Evolutionary conservation across 108 stramenopile genomes (phyloP).

Genomic region (Cyclotella sp.): DNA sequence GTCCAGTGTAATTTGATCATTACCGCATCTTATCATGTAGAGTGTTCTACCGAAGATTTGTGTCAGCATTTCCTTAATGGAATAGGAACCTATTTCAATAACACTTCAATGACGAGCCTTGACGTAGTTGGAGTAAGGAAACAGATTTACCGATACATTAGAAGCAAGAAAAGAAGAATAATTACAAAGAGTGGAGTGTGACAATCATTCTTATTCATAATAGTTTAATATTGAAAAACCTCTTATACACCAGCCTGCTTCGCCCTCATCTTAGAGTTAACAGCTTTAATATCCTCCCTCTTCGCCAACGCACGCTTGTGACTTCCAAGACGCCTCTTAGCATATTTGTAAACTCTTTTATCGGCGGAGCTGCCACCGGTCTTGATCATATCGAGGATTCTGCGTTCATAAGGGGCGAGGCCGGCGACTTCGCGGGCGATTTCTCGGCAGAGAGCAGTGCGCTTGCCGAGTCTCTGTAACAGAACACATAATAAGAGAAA

Average conservation of each 20-base stretch:
- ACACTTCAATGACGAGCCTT: no score
- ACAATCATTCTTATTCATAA: background rate
- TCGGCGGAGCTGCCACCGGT: constrained; percentile 96
- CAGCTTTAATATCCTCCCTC: constrained; percentile 98
- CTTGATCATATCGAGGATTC: constrained; percentile 99
- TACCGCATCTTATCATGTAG: no score
- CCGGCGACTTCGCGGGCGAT: constrained; percentile 98
- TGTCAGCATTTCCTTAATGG: no score
- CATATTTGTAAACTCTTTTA: constrained; percentile 99
- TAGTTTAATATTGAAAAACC: background rate
- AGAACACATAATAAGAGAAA: background rate
- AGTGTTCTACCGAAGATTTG: no score
- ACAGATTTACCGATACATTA: no score
- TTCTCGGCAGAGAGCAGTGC: constrained; percentile 83
- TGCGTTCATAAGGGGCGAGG: constrained; percentile 97
- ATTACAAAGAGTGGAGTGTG: background rate
- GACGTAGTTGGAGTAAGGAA: background rate
- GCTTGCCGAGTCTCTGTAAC: constrained; percentile 74
- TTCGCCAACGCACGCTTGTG: constrained; percentile 98
- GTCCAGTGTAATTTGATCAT: no score
- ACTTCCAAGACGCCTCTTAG: constrained; percentile 98
- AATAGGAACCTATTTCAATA: no score
- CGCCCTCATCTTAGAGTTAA: constrained; percentile 90
- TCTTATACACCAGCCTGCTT: constrained; percentile 75
- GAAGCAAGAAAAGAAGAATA: background rate